Base-by-base conservation (phyloP, 345 rosid species). In the Melaleuca quinquenervia region DNA sequence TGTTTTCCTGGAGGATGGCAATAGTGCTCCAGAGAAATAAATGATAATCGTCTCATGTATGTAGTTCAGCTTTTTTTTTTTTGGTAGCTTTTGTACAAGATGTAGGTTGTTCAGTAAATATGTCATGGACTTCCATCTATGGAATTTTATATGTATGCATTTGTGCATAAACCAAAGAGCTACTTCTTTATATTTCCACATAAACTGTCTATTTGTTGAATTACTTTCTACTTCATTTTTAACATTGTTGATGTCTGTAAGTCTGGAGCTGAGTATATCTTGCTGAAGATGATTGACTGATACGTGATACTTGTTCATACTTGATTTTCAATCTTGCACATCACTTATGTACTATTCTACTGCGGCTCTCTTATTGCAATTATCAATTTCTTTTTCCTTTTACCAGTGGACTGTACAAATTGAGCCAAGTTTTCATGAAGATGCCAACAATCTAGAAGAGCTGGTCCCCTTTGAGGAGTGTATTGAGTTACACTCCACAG, bases 401-500 rank as follows among this genome's bases (percentile, higher is more conserved):
- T 85, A 62, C 87, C 94, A 97, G 99, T 97, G 99, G 99, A 92
- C 98, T 1, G 94, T 96, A 85, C 95, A 93, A 92, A 92, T 97
- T 89, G 95, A 92, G 52, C 99, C 99, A 36, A 93, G 93, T 91
- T 96, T 97, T 93, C 99, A 95, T 90, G 99, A 97, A 90, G 99
- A 90, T 90, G 98, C 97, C 82, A 94, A 94, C 91, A 94, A 96
- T 85, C 87, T 96, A 84, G 95, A 97, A 87, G 99, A 96, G 83
- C 89, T 97, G 91, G 98, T 94, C 86, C 99, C 98, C 55, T 96
- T 96, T 86, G 99, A 95, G 93, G 98, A 98, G 89, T 94, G 95
- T 87, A 90, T 98, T 88, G 94, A 95, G 90, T 88, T 98, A 88
- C 93, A 90, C 84, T 95, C 99, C 86, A 94, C 95, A 70, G 93